A percentile compares a stretch with the other conserved stretches of the same genome.
Evolutionary conservation across 106 monocot genomes (phyloP).

Genomic region (Gastrodia elata): DNA sequence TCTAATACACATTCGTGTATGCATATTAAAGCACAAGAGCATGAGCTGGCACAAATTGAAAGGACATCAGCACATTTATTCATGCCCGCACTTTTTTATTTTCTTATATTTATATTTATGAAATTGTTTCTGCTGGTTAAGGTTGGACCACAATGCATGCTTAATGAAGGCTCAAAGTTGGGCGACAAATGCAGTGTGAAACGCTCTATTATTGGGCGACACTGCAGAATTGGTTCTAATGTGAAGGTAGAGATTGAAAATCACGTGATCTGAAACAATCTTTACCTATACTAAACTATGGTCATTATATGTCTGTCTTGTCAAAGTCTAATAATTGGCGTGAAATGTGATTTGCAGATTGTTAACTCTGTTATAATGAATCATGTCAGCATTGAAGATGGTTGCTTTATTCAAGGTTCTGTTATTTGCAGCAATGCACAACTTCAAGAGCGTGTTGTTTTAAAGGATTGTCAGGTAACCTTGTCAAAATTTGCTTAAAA

Average conservation of each 20-base stretch:
- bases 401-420: constrained; percentile 85
- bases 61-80: background rate
- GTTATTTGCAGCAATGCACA: constrained; percentile 88
- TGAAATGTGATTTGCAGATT: constrained; percentile 40
- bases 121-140: constrained; percentile 21
- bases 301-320: background rate
- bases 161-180: constrained; percentile 85
- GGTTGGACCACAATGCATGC: constrained; percentile 93
- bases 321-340: background rate
- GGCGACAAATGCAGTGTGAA: constrained; percentile 99
- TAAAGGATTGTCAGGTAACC: constrained; percentile 91
- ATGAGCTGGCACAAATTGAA: no score
- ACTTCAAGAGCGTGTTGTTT: constrained; percentile 81
- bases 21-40: no score
- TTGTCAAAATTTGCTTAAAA: background rate
- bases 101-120: background rate
- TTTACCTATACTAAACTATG: background rate
- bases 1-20: no score
- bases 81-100: background rate
- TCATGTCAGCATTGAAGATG: constrained; percentile 94
- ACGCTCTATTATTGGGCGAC: constrained; percentile 86
- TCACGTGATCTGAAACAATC: background rate
- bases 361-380: constrained; percentile 97
- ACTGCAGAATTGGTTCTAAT: constrained; percentile 98
- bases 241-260: constrained; percentile 60